A percentile compares a stretch with the other conserved stretches of the same genome.
Evolutionary conservation across 2,329 filamentous ascomycete genomes (phyloP).

Genomic region (Fusarium succisae): DNA sequence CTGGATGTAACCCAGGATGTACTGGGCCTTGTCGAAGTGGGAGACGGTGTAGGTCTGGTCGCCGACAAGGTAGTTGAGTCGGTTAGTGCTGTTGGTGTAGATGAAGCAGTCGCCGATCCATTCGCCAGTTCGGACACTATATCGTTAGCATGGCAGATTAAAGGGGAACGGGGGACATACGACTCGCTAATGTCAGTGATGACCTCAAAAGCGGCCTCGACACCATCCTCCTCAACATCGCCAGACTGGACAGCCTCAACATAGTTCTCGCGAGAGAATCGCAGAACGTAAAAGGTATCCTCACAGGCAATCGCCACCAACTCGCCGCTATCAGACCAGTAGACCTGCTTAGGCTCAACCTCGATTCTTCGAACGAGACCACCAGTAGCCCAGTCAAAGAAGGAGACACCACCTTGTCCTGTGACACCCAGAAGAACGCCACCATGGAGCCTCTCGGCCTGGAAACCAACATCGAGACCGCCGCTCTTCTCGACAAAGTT

Average conservation of each 20-base stretch:
- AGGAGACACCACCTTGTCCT: conserved; percentile 91
- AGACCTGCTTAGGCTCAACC: conserved; percentile 76
- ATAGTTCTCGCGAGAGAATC: conserved; percentile 91
- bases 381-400: conserved; percentile 96
- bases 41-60: conserved; percentile 98
- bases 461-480: conserved; percentile 92
- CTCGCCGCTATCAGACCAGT: conserved; percentile 98
- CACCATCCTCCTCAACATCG: conserved; percentile 87
- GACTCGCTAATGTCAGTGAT: conserved; percentile 95
- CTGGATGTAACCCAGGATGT: conserved; percentile 93
- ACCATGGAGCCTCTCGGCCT: conserved; percentile 89
- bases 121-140: conserved; percentile 87
- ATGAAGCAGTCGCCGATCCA: conserved; percentile 99
- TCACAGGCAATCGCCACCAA: conserved; percentile 92
- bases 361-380: conserved; percentile 92
- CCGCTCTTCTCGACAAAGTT: conserved; percentile 94
- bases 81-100: conserved; percentile 96
- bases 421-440: conserved; percentile 93
- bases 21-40: conserved; percentile 95
- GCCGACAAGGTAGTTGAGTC: conserved; percentile 96
- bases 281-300: conserved; percentile 92
- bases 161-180: conserved; percentile 52
- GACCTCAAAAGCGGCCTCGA: conserved; percentile 95
- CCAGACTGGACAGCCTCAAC: conserved; percentile 83
- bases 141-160: conserved; percentile 5